Evolutionary conservation across 305 asterid genomes (phyloP).

Genomic region (Solanum hybrid): DNA sequence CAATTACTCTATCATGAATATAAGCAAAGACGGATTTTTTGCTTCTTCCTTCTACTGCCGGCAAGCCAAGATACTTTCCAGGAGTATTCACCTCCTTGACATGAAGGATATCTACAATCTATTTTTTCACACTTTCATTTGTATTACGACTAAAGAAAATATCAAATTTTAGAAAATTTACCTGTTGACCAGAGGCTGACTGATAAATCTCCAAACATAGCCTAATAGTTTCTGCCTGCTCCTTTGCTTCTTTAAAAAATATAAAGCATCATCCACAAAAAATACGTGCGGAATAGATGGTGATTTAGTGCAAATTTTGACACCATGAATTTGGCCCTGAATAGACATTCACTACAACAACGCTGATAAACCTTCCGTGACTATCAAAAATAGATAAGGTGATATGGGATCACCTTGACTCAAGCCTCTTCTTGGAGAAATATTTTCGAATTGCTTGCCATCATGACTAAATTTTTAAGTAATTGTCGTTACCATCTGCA

Average conservation of each 20-base stretch:
- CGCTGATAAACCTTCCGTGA: not conserved
- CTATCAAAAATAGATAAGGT: not conserved
- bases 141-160: not conserved
- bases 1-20: not conserved
- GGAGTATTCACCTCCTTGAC: not conserved
- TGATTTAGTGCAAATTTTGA: not conserved
- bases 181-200: not conserved
- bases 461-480: not conserved
- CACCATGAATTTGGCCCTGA: not conserved
- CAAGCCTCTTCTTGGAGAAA: not conserved
- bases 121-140: not conserved
- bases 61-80: not conserved
- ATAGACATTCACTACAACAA: not conserved
- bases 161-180: not conserved
- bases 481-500: too few relatives aligned
- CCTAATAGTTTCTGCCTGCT: not conserved
- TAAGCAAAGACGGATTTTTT: not conserved
- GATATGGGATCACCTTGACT: not conserved
- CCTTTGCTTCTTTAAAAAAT: not conserved
- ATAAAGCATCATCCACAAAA: not conserved
- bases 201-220: not conserved
- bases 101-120: not conserved
- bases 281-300: not conserved
- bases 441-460: not conserved
- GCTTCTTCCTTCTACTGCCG: not conserved